Base-by-base conservation (phyloP, 1,139 yeast genomes). In the Maudiozyma humilis region DNA sequence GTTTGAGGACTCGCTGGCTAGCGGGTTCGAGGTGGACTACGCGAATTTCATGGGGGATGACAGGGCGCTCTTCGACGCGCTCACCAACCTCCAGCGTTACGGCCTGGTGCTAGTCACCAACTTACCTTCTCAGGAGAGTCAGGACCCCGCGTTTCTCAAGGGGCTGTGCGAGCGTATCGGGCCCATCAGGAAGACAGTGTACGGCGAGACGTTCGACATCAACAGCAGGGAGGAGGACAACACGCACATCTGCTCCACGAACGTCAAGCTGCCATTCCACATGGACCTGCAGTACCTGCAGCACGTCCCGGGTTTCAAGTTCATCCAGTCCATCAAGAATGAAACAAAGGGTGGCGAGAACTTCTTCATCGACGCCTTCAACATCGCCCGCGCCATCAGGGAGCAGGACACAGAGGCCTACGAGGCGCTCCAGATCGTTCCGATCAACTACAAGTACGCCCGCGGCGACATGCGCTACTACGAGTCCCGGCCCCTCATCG, bases 281-380 rank as follows among this genome's bases (percentile, higher is more conserved):
- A 84, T 82, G 86, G 94, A 85, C 54, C 69, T 85, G 35, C 70
- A 81, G 42, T 85, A 84, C 63, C 79, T 83, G 57, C 91, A 85
- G 60, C 79, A 88, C 8, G 93, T 93, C 1, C 95, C 95, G 0
- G 94, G 94, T 0, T 67, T 84, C 33, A 93, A 85, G 57, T 62
- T 83, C 32, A 68, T 85, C 38, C 93, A 84, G 54, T 72, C 78
- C 43, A 73, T 84, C 40, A 70, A 76, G 42, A 84, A 84, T 60
- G 93, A 91, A 2, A 89, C 89, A 3, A 88, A 82, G 43, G 53
- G 50, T 31, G 60, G 60, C 15, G 52, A 51, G 41, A 81, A 79
- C 42, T 64, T 80, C 10, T 84, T 82, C 66, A 78, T 79, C n/a
- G 94, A 85, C 61, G 76, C 88, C 1, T 83, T 78, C 60, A 69